A percentile compares a stretch with the other conserved stretches of the same genome.
Conservation (phyloP, 2,329 filamentous ascomycete species). For the Cordyceps farinosa region DNA sequence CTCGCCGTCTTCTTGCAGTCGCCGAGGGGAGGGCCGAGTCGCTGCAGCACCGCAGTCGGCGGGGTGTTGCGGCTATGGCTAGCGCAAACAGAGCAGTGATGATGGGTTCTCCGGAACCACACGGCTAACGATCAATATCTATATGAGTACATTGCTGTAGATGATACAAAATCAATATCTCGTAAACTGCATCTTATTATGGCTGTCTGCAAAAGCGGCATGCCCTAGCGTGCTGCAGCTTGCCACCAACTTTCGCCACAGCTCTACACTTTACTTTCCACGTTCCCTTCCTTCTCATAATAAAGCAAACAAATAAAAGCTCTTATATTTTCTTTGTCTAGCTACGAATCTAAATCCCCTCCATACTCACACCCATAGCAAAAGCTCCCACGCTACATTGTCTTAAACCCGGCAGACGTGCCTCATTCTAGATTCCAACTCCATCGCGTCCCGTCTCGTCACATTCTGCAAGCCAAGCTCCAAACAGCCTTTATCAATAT, state of each 20-base stretch:
- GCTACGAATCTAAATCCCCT: neutral
- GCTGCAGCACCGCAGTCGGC: too few relatives aligned
- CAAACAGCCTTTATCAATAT: neutral
- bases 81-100: too few relatives aligned
- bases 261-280: neutral
- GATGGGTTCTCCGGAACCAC: too few relatives aligned
- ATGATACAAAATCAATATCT: too few relatives aligned
- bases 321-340: neutral
- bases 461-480: neutral
- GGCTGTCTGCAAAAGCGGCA: too few relatives aligned
- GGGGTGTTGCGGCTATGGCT: too few relatives aligned
- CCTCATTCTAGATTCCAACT: neutral
- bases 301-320: neutral
- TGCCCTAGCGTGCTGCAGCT: too few relatives aligned
- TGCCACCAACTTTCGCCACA: neutral
- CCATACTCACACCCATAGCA: neutral
- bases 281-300: neutral
- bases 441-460: neutral
- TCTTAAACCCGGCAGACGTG: neutral
- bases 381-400: neutral
- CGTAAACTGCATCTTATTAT: too few relatives aligned
- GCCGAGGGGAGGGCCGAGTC: too few relatives aligned
- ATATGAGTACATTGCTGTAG: too few relatives aligned
- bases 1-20: too few relatives aligned
- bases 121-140: too few relatives aligned